Evolutionary conservation across 345 rosid species (phyloP).

Genomic region (Pistacia atlantica): DNA sequence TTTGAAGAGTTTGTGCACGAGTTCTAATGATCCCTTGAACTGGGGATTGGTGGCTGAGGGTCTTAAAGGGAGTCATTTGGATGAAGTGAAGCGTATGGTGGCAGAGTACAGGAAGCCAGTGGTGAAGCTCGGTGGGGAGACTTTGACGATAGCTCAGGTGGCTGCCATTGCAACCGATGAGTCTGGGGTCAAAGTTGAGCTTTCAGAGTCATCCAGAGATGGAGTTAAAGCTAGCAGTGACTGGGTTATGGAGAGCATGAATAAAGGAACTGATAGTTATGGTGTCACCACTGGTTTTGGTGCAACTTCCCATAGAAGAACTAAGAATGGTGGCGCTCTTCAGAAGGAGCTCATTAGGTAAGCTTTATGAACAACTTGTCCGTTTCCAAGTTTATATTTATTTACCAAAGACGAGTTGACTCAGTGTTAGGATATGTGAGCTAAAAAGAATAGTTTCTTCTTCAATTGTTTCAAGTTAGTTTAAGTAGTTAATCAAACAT

Average conservation of each 20-base stretch:
- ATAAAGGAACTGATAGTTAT: conserved; percentile 70
- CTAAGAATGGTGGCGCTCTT: conserved; percentile 69
- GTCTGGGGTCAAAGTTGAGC: conserved; percentile 45
- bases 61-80: conserved; percentile 76
- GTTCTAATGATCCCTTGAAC: conserved; percentile 55
- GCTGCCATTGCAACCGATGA: conserved; percentile 51
- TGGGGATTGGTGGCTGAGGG: conserved; percentile 75
- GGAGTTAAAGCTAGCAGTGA: conserved; percentile 77
- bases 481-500: not conserved
- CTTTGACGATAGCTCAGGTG: conserved; percentile 77
- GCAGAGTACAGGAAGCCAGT: conserved; percentile 57
- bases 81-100: conserved; percentile 83
- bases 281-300: conserved; percentile 86
- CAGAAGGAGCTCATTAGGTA: conserved; percentile 81
- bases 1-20: conserved; percentile 25
- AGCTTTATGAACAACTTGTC: not conserved
- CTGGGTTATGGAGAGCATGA: conserved; percentile 80
- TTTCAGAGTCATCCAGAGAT: conserved; percentile 58
- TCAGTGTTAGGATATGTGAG: not conserved
- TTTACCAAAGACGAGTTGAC: not conserved
- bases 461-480: not conserved
- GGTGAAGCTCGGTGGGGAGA: conserved; percentile 78
- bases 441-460: not conserved
- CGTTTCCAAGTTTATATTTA: not conserved
- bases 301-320: conserved; percentile 69